Evolutionary conservation across 116 monocot genomes (phyloP).

Genomic region (Cymodocea nodosa): DNA sequence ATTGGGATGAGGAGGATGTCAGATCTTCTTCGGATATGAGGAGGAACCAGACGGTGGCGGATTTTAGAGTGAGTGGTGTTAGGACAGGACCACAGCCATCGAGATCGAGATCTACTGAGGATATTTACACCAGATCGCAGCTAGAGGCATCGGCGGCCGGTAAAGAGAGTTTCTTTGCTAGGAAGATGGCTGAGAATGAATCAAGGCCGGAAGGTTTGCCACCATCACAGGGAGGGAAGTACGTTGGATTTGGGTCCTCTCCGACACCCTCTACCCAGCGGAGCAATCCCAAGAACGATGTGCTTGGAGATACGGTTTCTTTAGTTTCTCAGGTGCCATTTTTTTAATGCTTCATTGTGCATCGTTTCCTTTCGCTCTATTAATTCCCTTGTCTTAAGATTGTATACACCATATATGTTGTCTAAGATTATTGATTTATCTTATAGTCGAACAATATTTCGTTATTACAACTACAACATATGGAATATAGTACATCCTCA

Average conservation of each 20-base stretch:
- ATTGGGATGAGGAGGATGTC: constrained; percentile 48
- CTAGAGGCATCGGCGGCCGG: constrained; percentile 63
- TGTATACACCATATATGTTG: no score
- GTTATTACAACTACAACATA: no score
- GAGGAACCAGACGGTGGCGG: constrained; percentile 61
- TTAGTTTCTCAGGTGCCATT: constrained; percentile 70
- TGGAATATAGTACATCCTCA: no score
- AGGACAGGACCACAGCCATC: constrained; percentile 16
- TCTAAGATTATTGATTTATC: no score
- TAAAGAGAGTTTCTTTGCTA: constrained; percentile 69
- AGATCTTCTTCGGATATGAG: constrained; percentile 29
- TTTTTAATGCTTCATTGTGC: background rate
- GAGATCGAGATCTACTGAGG: constrained; percentile 66
- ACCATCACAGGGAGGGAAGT: constrained; percentile 86
- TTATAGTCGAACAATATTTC: no score
- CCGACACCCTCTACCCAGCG: constrained; percentile 23
- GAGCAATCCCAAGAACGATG: constrained; percentile 39
- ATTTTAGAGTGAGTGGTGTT: constrained; percentile 29
- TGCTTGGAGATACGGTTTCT: constrained; percentile 32
- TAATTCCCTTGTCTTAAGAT: background rate
- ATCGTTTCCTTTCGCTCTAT: background rate
- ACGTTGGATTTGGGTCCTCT: constrained; percentile 77
- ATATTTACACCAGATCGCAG: constrained; percentile 50
- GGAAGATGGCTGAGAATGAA: constrained; percentile 62
- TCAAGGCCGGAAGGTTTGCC: constrained; percentile 62